Conservation (phyloP, 2,329 filamentous ascomycete genomes). For the Phyllachora maydis region DNA sequence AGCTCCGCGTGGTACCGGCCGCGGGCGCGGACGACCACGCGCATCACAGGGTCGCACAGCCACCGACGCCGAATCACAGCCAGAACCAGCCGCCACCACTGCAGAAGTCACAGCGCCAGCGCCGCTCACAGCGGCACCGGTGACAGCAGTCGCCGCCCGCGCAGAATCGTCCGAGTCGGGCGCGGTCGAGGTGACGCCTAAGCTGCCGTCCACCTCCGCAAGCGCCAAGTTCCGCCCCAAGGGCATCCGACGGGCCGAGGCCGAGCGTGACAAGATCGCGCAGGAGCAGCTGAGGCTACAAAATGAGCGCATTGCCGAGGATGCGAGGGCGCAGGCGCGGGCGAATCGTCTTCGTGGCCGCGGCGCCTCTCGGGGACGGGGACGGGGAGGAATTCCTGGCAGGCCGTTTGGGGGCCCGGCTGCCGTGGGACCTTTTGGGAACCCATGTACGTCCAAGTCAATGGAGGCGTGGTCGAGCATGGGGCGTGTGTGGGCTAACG, state of each 20-base stretch:
- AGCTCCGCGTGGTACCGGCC: too few relatives aligned
- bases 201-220: constrained; percentile 2
- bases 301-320: constrained; percentile 10
- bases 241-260: constrained; percentile 11
- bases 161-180: constrained; percentile 2
- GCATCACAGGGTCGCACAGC: too few relatives aligned
- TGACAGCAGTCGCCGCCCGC: constrained; percentile 2
- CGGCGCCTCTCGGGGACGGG: constrained; percentile 10
- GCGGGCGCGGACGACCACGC: too few relatives aligned
- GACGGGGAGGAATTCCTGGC: constrained; percentile 9
- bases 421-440: too few relatives aligned
- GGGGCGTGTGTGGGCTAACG: too few relatives aligned
- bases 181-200: too few relatives aligned
- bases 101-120: too few relatives aligned
- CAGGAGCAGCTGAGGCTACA: constrained; percentile 12
- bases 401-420: too few relatives aligned
- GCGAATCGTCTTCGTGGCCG: constrained; percentile 9
- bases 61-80: too few relatives aligned
- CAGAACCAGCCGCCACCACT: constrained; percentile 2
- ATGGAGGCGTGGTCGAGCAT: too few relatives aligned
- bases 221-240: constrained; percentile 12
- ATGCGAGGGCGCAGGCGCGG: constrained; percentile 8
- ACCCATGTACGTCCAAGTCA: too few relatives aligned
- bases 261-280: constrained; percentile 14
- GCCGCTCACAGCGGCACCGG: constrained; percentile 3